Evolutionary conservation across 1,139 yeast genomes (phyloP), one percentile per base, ranked within the genome.

Genomic region (Protomyces lactucae-debilis): DNA sequence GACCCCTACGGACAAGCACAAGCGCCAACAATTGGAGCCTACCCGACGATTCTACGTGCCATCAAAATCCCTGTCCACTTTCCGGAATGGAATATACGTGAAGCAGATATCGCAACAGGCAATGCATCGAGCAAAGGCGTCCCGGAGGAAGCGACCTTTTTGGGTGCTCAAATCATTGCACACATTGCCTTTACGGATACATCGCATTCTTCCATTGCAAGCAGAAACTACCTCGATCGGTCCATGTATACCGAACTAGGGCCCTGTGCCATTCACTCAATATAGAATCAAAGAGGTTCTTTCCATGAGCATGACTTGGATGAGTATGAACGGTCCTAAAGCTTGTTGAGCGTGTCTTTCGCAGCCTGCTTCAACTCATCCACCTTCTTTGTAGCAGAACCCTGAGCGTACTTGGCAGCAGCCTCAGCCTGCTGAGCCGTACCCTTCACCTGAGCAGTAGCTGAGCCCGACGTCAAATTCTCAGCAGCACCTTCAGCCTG

Each of bases 61-160:
- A 85, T 86, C 39, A 87, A 86, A 71, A 82, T 84, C 73, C 95
- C 97, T 0, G 98, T 92, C 61, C 92, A 93, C 75, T 93, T 93
- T 76, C 90, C 96, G 0, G 97, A 90, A 71, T 93, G 98, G 98
- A 92, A 92, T 75, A 53, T 37, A 9, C 52, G 52, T 14, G 25
- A 28, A 12, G 85, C 40, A 35, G 61, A 60, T 10, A 55, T 52
- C 23, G 45, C 36, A n/a, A 23, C 25, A 14, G 23, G 23, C 48
- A 43, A 43, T 43, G 48, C 48, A 12, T n/a, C 48, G 23, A 18
- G 23, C 25, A 61, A 64, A 57, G 66, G 64, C 5, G 36, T 61
- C 21, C 39, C 51, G 25, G 66, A 64, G 56, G 66, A 64, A 35
- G 66, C 64, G 10, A 57, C 60, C 23, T 64, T 64, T 40, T 55